Evolutionary conservation across 352 stramenopile genomes (phyloP).

Genomic region (Phytopythium boreale): DNA sequence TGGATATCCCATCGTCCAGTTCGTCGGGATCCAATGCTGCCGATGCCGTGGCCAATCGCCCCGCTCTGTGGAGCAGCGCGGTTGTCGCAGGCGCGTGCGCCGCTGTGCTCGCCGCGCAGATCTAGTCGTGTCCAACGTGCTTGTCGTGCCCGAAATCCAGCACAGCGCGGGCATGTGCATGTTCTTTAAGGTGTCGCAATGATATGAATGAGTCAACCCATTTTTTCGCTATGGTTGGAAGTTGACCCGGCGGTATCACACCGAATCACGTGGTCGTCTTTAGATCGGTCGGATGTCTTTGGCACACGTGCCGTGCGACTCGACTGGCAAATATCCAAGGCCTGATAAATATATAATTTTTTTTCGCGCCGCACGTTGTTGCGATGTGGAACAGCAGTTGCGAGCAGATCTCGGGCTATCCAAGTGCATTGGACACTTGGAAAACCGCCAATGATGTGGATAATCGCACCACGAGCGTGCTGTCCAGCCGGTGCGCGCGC

Average conservation of each 20-base stretch:
- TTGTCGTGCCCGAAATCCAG: neutral
- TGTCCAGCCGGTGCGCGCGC: neutral
- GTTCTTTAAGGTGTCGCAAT: neutral
- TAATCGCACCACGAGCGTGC: neutral
- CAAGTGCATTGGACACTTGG: neutral
- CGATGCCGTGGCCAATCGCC: neutral
- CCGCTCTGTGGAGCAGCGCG: neutral
- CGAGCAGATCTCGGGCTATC: neutral
- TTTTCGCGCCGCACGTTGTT: neutral
- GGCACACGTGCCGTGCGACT: neutral
- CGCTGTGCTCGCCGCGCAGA: neutral
- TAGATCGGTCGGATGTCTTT: neutral
- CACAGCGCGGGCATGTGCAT: neutral
- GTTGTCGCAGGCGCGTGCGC: conserved; percentile 1
- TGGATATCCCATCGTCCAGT: neutral
- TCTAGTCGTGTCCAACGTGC: neutral
- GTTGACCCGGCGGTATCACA: neutral
- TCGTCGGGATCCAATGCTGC: neutral
- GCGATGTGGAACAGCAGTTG: neutral
- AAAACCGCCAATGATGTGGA: neutral
- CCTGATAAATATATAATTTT: too few relatives aligned
- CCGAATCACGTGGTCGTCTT: neutral
- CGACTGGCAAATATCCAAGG: neutral
- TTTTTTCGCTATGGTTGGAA: neutral
- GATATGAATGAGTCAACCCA: neutral